These are phyloP conservation scores for Lasiodiplodia citricola DNA, from an alignment of 2,329 filamentous ascomycete species.

Conservation along the genomic window DNA sequence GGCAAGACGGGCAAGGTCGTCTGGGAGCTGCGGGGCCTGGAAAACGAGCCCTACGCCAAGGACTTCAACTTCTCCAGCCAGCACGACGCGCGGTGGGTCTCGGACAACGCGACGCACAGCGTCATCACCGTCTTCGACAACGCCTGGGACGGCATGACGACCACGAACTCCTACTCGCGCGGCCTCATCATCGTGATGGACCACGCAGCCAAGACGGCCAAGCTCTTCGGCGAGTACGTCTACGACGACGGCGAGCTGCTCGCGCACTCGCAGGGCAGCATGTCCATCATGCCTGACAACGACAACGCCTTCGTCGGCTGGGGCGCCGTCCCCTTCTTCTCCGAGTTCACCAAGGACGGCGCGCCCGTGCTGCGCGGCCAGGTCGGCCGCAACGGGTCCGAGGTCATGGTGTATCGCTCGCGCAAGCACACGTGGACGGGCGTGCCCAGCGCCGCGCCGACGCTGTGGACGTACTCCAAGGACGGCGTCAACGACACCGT, in stretches of 20 bases:
- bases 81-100: conserved; percentile 58
- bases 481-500: too few species aligned
- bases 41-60: conserved; percentile 36
- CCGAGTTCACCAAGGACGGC: conserved; percentile 35
- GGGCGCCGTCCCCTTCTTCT: conserved; percentile 52
- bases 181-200: not conserved
- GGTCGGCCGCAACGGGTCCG: too few species aligned
- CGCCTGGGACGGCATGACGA: conserved; percentile 54
- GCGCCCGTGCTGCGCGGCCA: too few species aligned
- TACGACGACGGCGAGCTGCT: conserved; percentile 29
- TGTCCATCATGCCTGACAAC: conserved; percentile 57
- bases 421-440: too few species aligned
- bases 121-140: conserved; percentile 62
- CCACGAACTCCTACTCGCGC: conserved; percentile 36
- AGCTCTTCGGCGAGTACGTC: too few species aligned
- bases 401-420: too few species aligned
- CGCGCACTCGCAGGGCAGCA: conserved; percentile 58
- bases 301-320: conserved; percentile 63
- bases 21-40: conserved; percentile 39
- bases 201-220: too few species aligned
- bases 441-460: too few species aligned
- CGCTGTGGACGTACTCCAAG: too few species aligned
- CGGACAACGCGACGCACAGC: conserved; percentile 53
- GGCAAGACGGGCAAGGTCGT: conserved; percentile 52
- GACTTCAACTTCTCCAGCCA: conserved; percentile 57